Percentiles rank a stretch among this genome's conserved stretches.
Conservation (phyloP, 306 rosid genomes). For the Bauhinia variegata region DNA sequence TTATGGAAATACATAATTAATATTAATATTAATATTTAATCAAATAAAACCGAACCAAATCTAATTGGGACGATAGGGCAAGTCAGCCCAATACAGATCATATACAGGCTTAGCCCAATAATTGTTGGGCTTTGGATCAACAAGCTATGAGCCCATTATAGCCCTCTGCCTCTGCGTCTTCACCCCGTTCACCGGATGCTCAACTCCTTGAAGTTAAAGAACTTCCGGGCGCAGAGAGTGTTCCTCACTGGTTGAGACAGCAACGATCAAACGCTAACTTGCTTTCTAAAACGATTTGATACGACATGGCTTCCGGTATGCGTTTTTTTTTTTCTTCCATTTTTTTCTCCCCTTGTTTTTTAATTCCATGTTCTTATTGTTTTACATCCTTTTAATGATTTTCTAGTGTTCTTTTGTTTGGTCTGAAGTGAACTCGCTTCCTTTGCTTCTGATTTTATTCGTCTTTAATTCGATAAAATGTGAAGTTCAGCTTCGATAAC, state of each 20-base stretch:
- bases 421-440: background rate
- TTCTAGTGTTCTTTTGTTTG: constrained; percentile 5
- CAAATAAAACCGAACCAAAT: too few relatives aligned
- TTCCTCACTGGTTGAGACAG: constrained; percentile 6
- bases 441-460: background rate
- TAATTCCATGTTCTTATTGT: background rate
- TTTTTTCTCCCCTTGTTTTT: background rate
- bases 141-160: too few relatives aligned
- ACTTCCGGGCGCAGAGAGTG: constrained; percentile 2
- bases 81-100: too few relatives aligned
- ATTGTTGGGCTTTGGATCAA: too few relatives aligned
- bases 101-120: too few relatives aligned
- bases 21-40: too few relatives aligned
- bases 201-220: background rate
- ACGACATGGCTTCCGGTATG: constrained; percentile 49
- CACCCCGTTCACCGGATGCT: constrained; percentile 30
- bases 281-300: constrained; percentile 28
- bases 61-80: too few relatives aligned
- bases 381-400: background rate
- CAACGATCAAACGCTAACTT: constrained; percentile 42
- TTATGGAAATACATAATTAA: too few relatives aligned
- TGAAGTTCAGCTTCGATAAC: constrained; percentile 18
- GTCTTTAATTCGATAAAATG: constrained; percentile 1
- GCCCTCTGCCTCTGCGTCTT: background rate
- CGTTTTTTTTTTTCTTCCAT: background rate